phyloP scores from a whole-genome alignment of 495 filamentous ascomycete genomes.

The Entonaema liquescens region DNA sequence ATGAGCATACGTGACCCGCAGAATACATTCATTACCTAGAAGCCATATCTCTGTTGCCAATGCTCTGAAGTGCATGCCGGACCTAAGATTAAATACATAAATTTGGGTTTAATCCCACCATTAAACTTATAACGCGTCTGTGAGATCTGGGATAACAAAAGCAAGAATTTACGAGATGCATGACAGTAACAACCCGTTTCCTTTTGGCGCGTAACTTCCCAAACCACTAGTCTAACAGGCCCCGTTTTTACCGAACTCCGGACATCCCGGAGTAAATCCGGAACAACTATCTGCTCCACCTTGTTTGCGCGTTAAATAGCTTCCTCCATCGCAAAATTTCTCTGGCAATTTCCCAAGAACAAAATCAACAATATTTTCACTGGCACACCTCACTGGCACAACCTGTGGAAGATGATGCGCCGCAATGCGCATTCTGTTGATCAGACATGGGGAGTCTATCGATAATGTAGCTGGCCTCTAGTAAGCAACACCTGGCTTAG shows the following conservation, averaged over 20 bases:
- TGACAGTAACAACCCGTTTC: neutral
- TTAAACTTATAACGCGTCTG: too few relatives aligned
- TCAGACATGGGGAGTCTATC: constrained; percentile 88
- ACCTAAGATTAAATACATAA: too few relatives aligned
- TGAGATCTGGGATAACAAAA: too few relatives aligned
- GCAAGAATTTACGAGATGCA: too few relatives aligned
- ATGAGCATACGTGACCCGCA: neutral
- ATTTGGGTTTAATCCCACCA: too few relatives aligned
- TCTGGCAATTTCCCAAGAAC: neutral
- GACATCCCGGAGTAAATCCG: neutral
- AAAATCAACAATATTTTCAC: neutral
- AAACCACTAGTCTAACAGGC: too few relatives aligned
- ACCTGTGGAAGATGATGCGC: constrained; percentile 30
- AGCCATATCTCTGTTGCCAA: too few relatives aligned
- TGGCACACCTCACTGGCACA: too few relatives aligned
- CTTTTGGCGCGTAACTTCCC: neutral
- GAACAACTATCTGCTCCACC: neutral
- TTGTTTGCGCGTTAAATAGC: neutral
- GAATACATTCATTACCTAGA: constrained; percentile 21
- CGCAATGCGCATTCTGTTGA: constrained; percentile 74
- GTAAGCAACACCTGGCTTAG: constrained; percentile 53
- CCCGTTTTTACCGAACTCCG: too few relatives aligned
- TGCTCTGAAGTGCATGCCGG: too few relatives aligned
- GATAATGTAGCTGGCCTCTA: constrained; percentile 82
- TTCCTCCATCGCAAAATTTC: neutral